Percentiles rank a stretch among this genome's conserved stretches.
Evolutionary conservation across 169 alveolate species (phyloP).

Genomic region (Eimeria sp.): DNA sequence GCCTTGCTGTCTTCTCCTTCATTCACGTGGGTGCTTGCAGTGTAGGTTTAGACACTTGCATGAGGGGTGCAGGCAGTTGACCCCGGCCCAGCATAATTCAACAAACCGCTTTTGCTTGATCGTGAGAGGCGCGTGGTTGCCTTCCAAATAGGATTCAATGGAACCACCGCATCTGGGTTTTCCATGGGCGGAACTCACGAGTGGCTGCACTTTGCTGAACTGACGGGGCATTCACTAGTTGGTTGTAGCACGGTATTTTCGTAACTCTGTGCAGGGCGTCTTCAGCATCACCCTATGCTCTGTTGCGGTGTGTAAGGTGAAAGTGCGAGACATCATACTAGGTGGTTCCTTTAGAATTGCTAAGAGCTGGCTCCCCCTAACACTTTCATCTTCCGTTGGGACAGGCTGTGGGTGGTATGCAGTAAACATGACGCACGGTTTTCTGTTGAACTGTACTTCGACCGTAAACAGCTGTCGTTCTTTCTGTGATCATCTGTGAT

Average conservation of each 20-base stretch:
- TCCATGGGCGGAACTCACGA: background rate
- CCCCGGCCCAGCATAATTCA: background rate
- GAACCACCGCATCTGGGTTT: background rate
- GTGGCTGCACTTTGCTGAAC: background rate
- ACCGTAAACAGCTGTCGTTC: background rate
- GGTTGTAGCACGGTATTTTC: background rate
- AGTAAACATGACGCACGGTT: background rate
- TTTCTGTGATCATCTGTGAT: background rate
- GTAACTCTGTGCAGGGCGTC: background rate
- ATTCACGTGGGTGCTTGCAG: background rate
- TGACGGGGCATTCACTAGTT: background rate
- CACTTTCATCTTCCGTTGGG: background rate
- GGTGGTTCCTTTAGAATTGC: background rate
- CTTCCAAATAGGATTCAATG: background rate
- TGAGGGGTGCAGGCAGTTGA: background rate
- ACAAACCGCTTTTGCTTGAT: background rate
- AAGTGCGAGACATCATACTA: background rate
- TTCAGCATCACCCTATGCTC: no score
- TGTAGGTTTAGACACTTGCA: background rate
- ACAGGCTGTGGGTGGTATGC: constrained; percentile 12
- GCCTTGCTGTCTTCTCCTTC: background rate
- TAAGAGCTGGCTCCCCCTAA: background rate
- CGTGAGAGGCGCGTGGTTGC: background rate
- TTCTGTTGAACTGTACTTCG: background rate
- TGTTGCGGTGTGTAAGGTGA: no score